Base-by-base conservation (phyloP, 148 eudicot genomes). In the Vaccinium corymbosum region DNA sequence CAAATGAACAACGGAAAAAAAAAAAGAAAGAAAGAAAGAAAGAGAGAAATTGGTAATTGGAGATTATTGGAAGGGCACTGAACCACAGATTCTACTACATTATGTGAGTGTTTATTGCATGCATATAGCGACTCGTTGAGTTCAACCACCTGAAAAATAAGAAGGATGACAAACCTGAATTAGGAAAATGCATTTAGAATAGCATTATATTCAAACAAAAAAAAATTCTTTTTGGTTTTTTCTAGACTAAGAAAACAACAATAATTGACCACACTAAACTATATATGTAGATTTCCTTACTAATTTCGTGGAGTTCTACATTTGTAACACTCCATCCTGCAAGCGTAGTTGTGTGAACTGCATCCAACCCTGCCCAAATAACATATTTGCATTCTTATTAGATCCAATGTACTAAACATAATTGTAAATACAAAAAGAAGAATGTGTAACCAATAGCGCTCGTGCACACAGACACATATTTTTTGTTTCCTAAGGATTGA, bases 281-380 rank as follows among this genome's bases (percentile, higher is more conserved):
- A 4, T 42, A 42, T 42, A 32, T 3, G 49, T 75, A 75, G 53
- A 20, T 51, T 16, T n/a, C 10, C 82, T 35, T 81, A 93, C 98
- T 89, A 80, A 51, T 89, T 29, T 79, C 85, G 88, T 7, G 92
- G 88, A 12, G 84, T 87, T 83, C 79, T 85, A 89, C 98, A 94
- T 80, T 87, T 90, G 76, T 78, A 91, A 42, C 98, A 94, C 79
- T 92, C 93, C 71, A 53, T 85, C 87, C 92, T 88, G 86, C 93
- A 89, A 13, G 98, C 96, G 80, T 92, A 94, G 84, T 94, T 94
- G 90, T 94, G 98, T 72, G 83, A 52, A 46, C 92, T 91, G 64
- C 98, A 93, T 79, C 93, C 94, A 13, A 76, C 35, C 76, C 98
- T 94, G 85, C 25, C 70, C 50, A 82, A 78, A 53, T 59, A 10